Percentiles rank a stretch among this genome's conserved stretches.
Conservation (phyloP, 176 grass and related monocot genomes). For the Typha latifolia region DNA sequence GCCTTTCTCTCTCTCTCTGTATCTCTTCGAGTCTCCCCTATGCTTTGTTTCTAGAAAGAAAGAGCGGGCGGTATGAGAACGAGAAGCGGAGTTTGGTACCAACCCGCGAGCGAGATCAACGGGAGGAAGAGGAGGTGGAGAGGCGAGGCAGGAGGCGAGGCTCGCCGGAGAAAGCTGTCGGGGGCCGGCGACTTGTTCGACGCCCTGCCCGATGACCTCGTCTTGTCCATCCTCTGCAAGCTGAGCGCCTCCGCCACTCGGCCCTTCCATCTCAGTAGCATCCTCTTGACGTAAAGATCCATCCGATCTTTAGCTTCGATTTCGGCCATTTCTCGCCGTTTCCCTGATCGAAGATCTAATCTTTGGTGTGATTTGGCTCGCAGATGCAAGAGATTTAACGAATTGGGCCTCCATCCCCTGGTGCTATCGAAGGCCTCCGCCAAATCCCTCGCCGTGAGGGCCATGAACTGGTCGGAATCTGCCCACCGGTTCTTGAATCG, state of each 20-base stretch:
- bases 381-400: conserved; percentile 58
- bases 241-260: conserved; percentile 17
- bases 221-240: conserved; percentile 36
- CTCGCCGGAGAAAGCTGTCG: background rate
- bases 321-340: background rate
- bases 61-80: conserved; percentile 3
- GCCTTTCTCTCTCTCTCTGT: background rate
- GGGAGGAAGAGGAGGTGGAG: conserved; percentile 3
- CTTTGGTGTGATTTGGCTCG: conserved; percentile 12
- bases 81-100: conserved; percentile 7
- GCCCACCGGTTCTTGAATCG: conserved; percentile 44
- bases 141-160: conserved; percentile 3
- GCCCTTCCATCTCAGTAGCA: conserved; percentile 35
- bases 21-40: background rate
- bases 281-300: conserved; percentile 26
- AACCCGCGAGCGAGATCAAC: background rate
- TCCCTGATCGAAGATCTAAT: background rate
- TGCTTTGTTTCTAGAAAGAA: background rate
- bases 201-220: conserved; percentile 52
- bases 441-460: conserved; percentile 25
- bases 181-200: conserved; percentile 35
- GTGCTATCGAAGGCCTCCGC: conserved; percentile 39
- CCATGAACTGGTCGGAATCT: conserved; percentile 33
- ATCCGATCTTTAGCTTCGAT: background rate
- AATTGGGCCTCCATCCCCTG: conserved; percentile 20